phyloP scores from a whole-genome alignment of 2,329 filamentous ascomycete species.

The Colletotrichum tropicicola region DNA sequence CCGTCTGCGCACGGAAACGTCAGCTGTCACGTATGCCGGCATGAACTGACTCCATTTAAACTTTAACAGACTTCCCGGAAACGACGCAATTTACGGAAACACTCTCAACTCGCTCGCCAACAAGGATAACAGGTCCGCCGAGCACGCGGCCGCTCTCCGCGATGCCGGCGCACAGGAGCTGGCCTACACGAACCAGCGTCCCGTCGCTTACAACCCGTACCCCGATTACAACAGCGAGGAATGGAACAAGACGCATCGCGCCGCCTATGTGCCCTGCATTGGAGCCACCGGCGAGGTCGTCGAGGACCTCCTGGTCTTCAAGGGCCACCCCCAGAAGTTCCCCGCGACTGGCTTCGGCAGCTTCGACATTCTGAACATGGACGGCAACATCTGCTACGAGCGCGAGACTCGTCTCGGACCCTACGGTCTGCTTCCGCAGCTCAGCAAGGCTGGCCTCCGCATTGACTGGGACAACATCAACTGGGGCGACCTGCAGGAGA shows the following conservation, averaged over 20 bases:
- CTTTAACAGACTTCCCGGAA: conserved; percentile 49
- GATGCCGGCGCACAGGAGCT: conserved; percentile 33
- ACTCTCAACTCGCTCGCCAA: conserved; percentile 58
- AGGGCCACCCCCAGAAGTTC: conserved; percentile 66
- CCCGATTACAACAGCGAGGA: conserved; percentile 71
- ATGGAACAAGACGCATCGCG: conserved; percentile 67
- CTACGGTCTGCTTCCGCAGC: conserved; percentile 65
- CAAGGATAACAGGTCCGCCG: conserved; percentile 46
- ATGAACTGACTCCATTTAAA: conserved; percentile 11
- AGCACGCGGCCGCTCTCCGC: conserved; percentile 34
- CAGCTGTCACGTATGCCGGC: background rate
- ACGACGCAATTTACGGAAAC: conserved; percentile 65
- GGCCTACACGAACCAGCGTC: conserved; percentile 52
- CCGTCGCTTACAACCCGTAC: conserved; percentile 73
- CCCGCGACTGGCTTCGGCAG: conserved; percentile 71
- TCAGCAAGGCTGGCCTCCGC: conserved; percentile 52
- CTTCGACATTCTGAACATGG: conserved; percentile 67
- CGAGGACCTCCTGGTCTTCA: conserved; percentile 72
- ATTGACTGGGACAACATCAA: conserved; percentile 71
- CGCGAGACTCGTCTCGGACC: conserved; percentile 74
- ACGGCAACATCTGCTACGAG: conserved; percentile 73
- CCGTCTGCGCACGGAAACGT: conserved; percentile 17
- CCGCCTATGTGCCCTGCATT: conserved; percentile 69
- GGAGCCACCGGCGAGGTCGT: conserved; percentile 68
- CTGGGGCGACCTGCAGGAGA: conserved; percentile 76